phyloP scores from a whole-genome alignment of 192 early-diverging fungal genomes.

The Linnemannia hyalina region DNA sequence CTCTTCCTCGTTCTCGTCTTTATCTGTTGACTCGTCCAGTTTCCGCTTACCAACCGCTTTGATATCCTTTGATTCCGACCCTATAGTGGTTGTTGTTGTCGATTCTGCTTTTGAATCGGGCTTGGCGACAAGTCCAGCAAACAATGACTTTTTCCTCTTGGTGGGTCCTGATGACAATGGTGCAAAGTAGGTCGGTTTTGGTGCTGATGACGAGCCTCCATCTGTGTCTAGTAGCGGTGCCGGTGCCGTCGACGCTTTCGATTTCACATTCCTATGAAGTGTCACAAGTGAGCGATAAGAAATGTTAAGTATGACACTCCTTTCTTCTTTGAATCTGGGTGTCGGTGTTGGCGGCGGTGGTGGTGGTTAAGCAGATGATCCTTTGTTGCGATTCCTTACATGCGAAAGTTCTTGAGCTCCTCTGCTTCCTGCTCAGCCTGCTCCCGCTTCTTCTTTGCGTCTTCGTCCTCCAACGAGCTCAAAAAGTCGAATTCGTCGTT shows the following conservation, averaged over 20 bases:
- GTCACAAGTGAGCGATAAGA: background rate
- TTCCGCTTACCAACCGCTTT: conserved; percentile 28
- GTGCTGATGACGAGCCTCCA: background rate
- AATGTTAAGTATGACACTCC: background rate
- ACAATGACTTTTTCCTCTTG: conserved; percentile 31
- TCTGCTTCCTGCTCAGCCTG: conserved; percentile 58
- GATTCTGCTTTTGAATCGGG: background rate
- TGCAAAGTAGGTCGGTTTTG: conserved; percentile 5
- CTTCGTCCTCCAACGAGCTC: conserved; percentile 66
- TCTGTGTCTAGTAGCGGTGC: background rate
- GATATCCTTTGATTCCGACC: background rate
- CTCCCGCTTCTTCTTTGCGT: conserved; percentile 58
- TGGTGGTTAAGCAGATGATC: background rate
- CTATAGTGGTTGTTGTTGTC: background rate
- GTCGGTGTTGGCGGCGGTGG: background rate
- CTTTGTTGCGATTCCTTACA: conserved; percentile 42
- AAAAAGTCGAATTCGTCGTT: conserved; percentile 79
- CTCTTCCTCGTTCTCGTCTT: background rate
- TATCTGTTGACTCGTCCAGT: background rate
- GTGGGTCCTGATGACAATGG: background rate
- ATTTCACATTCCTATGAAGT: conserved; percentile 23
- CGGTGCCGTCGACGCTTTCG: conserved; percentile 14
- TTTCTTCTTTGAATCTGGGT: background rate
- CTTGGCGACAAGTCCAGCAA: conserved; percentile 35
- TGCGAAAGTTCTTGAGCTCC: conserved; percentile 63